Base-by-base conservation (phyloP, 768 basidiomycete species). In the Trametes villosa region DNA sequence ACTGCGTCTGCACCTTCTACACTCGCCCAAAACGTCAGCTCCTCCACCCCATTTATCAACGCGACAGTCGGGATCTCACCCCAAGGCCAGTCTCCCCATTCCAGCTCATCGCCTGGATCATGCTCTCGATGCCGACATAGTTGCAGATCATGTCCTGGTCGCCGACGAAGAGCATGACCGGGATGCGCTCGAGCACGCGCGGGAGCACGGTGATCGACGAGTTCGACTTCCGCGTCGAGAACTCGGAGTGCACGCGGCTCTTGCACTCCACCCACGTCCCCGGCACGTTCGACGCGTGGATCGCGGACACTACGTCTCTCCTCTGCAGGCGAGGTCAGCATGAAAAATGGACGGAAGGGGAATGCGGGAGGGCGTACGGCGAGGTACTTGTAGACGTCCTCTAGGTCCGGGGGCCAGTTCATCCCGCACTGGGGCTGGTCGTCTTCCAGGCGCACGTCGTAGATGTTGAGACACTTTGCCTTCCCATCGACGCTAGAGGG, bases 121-220 rank as follows among this genome's bases (percentile, higher is more conserved):
- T 86, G 59, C 81, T 82, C 74, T 98, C 95, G 60, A 94, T 79
- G 4, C 97, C 97, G 52, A 96, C 80, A 72, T 97, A 90, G 73
- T 98, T 98, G 78, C 97, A 98, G 63, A 99, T 97, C 42, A 95
- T 77, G 72, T 98, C 97, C 73, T 98, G 92, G 72, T 97, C 95
- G 7, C 97, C 97, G 0, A 87, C 94, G 67, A 97, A 99, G 46
- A 99, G 79, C 64, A 99, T 71, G n/a, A 98, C 83, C 1, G 89
- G 88, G 20, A 98, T 88, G 62, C 82, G 82, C 64, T 88, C 86
- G 30, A 98, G 80, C 3, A 99, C 79, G 7, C 78, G 77, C 0
- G 97, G 96, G 1, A 99, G 71, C 44, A 97, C 77, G 0, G 81
- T 82, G 59, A 96, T 83, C 0, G 92, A 81, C 1, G 96, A 89